A percentile compares a stretch with the other conserved stretches of the same genome.
Conservation (phyloP, 2,329 filamentous ascomycete species). For the Talaromyces sp. region DNA sequence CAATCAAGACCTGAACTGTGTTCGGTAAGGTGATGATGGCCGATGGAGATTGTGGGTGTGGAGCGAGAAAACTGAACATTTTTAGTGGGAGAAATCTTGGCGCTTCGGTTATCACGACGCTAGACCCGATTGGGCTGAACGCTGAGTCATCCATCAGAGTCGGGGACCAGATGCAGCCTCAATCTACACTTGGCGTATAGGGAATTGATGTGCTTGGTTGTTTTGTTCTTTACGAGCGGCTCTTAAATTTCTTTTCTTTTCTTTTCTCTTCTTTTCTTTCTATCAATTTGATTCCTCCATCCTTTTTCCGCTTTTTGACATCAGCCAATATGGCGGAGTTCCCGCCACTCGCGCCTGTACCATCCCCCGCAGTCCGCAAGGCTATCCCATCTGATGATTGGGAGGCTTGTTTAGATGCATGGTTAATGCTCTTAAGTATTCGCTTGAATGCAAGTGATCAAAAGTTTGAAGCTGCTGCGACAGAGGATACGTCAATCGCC, state of each 20-base stretch:
- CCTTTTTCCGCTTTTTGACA: background rate
- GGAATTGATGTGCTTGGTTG: constrained; percentile 5
- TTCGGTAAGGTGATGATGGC: constrained; percentile 79
- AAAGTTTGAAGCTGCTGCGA: constrained; percentile 56
- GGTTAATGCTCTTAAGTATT: constrained; percentile 68
- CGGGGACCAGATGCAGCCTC: constrained; percentile 23
- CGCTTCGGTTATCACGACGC: constrained; percentile 43
- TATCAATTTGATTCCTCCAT: constrained; percentile 13
- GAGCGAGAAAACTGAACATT: constrained; percentile 26
- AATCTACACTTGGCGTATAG: constrained; percentile 1
- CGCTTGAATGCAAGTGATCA: constrained; percentile 63
- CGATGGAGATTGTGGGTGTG: constrained; percentile 29
- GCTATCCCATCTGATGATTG: constrained; percentile 72
- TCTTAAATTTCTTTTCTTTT: constrained; percentile 5
- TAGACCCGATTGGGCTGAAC: constrained; percentile 34
- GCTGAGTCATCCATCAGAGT: constrained; percentile 12
- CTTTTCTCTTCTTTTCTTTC: background rate
- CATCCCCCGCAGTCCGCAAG: constrained; percentile 66
- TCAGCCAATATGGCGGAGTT: constrained; percentile 49
- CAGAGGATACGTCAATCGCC: constrained; percentile 61
- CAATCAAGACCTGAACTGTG: constrained; percentile 84
- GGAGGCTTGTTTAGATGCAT: constrained; percentile 75
- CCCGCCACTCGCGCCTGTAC: constrained; percentile 78
- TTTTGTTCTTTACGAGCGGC: constrained; percentile 5
- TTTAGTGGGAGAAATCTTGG: constrained; percentile 38